Evolutionary conservation across 2,329 filamentous ascomycete species (phyloP), one percentile per base, ranked within the genome.

Genomic region (Ceratocystis papillata): DNA sequence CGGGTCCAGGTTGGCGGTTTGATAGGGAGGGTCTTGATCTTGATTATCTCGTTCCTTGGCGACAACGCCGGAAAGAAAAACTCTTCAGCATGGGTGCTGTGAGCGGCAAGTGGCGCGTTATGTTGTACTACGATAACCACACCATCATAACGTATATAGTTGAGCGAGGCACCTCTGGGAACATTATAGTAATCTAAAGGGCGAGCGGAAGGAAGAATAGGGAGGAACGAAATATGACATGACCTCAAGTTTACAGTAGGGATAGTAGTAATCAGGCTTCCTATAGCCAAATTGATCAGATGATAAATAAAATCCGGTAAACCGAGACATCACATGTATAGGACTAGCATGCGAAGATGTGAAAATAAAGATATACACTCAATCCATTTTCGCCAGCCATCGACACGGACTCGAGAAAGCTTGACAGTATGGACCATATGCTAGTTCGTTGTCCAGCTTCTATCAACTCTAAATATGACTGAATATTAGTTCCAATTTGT

Each of bases 81-180:
- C 25, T 65, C 10, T 20, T 4, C 6, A 25, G 2, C 1, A 22
- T 25, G 28, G 62, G 62, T 1, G 45, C 6, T 1, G 68, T 72
- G 41, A 73, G 77, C 67, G 77, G 78, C 69, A 78, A 82, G 67
- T 91, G 86, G 79, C 77, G 87, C 67, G 70, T 93, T 67, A 81
- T 93, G 73, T 75, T 92, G 74, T 85, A 89, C 73, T 92, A 87
- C 72, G 80, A 81, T 67, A 84, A 90, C 73, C 84, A 89, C 70
- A 81, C 82, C 1, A 80, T 92, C 33, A 72, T 90, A 69, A 86
- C 81, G 67, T 92, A 90, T 75, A 85, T 89, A 73, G 74, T 90
- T 65, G 78, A 75, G 57, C 76, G 80, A 30, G 74, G 77, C 57
- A 73, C 73, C 67, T 70, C 73, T 20, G 57, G 46, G 17, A 25